Base-by-base conservation (phyloP, 1,284 basidiomycete species). In the Moniliophthora roreri region DNA sequence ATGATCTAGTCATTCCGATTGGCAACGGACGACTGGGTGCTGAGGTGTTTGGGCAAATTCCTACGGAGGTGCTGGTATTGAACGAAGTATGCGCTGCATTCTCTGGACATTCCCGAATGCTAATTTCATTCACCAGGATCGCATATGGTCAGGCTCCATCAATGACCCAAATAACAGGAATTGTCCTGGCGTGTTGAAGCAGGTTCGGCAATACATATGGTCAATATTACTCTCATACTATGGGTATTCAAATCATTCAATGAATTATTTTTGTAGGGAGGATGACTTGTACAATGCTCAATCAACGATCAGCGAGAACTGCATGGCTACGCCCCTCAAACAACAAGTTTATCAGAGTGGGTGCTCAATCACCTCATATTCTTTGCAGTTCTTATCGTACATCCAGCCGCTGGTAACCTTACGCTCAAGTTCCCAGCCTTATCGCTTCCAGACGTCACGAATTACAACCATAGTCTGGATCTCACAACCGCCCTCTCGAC, bases 321-420 rank as follows among this genome's bases (percentile, higher is more conserved):
- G 56, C 26, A 58, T 58, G 56, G 56, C 56, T 9, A 54, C 44
- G 1, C 56, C 56, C 16, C 32, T 58, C 16, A 54, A 52, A 34
- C 56, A 58, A 47, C 56, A 58, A 45, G 47, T 54, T 7, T 58
- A 44, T 21, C 56, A 58, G 45, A 58, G 56, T 55, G 38, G 3
- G 44, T 44, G 10, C 35, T 7, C 24, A 32, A 24, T 37, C 34
- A n/a, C 8, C 16, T 48, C 15, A 45, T 5, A 1, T 39, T 21
- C 15, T 23, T 18, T 15, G 32, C 16, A 8, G n/a, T 13, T 24
- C 3, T 15, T 23, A 38, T 4, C 39, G n/a, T 10, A 18, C 11
- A 48, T 40, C 13, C 21, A 58, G 56, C 56, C 15, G 56, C 56
- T 42, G 56, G 56, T 3, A 58, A 58, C 48, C 26, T 58, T 13